These are phyloP conservation scores for Groenewaldozyma auringiensis DNA, from an alignment of 1,139 yeast species.

Conservation along the genomic window DNA sequence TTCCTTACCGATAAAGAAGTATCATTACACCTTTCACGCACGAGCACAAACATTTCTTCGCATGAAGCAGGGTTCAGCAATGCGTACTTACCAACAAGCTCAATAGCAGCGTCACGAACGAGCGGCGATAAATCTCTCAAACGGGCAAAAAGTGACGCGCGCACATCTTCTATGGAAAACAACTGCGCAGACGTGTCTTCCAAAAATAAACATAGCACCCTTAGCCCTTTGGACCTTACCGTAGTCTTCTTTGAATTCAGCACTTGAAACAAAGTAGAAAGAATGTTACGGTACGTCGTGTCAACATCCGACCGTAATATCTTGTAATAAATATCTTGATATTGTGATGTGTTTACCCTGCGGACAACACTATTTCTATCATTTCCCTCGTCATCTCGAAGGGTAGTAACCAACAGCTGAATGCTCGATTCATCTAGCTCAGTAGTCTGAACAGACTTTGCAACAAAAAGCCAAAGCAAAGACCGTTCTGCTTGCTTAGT, in stretches of 20 bases:
- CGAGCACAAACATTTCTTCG: neutral
- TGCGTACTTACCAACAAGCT: neutral
- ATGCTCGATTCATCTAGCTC: neutral
- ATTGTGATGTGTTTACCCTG: too few relatives aligned
- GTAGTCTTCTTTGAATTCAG: neutral
- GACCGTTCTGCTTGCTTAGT: neutral
- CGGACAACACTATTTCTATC: too few relatives aligned
- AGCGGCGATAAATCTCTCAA: constrained; percentile 1
- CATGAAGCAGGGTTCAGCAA: neutral
- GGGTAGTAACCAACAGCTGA: neutral
- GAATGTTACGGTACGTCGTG: neutral
- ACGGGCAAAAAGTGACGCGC: neutral
- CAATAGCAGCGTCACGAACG: constrained; percentile 1
- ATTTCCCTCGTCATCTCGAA: neutral
- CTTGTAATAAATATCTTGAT: neutral
- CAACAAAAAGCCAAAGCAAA: neutral
- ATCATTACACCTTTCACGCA: neutral
- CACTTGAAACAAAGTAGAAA: neutral
- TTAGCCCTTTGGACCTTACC: neutral
- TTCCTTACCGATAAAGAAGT: neutral
- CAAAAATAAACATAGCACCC: neutral
- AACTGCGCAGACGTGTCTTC: neutral
- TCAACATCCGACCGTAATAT: neutral
- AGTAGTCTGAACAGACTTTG: neutral
- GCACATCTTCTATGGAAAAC: neutral